These are phyloP conservation scores for Apiospora sp. DNA, from an alignment of 2,329 filamentous ascomycete genomes.

Conservation along the genomic window DNA sequence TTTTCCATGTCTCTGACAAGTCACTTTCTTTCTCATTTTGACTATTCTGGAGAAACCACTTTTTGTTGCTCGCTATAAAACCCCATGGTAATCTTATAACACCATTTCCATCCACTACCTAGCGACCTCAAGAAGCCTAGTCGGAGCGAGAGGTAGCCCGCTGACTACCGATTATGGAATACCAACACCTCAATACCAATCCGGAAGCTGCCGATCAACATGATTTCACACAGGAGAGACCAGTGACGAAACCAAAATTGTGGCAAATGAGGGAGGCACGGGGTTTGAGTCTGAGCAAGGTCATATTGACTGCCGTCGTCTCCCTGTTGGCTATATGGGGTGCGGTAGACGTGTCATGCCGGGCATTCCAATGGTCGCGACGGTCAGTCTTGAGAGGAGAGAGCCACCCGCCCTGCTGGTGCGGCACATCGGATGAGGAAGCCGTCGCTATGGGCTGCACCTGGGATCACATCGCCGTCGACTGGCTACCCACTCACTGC, in stretches of 20 bases:
- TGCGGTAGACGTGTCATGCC: not conserved
- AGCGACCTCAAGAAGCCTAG: too few relatives aligned
- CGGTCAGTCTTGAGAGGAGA: not conserved
- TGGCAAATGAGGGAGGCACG: not conserved
- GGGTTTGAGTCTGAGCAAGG: not conserved
- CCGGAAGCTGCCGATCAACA: not conserved
- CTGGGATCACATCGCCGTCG: constrained; percentile 21
- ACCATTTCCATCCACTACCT: too few relatives aligned
- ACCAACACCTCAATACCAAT: not conserved
- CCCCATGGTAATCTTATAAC: too few relatives aligned
- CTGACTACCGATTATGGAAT: not conserved
- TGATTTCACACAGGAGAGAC: not conserved
- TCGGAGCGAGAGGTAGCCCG: not conserved
- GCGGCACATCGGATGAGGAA: constrained; percentile 3
- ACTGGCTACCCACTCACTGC: constrained; percentile 14
- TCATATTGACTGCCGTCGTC: not conserved
- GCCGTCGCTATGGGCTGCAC: constrained; percentile 19
- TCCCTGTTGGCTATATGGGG: not conserved
- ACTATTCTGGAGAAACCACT: not conserved
- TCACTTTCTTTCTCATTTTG: not conserved
- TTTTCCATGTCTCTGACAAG: not conserved
- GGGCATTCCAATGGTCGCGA: not conserved
- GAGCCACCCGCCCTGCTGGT: not conserved
- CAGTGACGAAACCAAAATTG: not conserved
- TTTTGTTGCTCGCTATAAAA: not conserved